Base-by-base conservation (phyloP, 345 rosid genomes). In the Gossypium anomalum region DNA sequence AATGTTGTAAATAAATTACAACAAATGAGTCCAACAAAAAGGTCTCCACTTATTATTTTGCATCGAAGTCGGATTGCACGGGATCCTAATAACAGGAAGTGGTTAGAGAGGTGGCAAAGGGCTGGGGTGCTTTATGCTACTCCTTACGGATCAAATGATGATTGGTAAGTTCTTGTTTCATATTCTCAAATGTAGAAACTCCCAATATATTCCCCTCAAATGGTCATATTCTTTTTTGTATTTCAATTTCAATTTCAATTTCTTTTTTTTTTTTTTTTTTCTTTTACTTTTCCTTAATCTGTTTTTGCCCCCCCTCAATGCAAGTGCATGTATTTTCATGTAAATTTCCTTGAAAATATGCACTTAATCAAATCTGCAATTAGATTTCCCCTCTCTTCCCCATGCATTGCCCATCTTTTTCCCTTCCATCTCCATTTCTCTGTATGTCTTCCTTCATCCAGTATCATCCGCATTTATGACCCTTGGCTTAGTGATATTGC, bases 111-210 rank as follows among this genome's bases (percentile, higher is more conserved):
- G 29, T 93, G 99, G 98, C 83, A 76, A 58, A 87, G 81, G 17
- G 82, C 94, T 13, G 90, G 93, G 80, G 93, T 94, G 76, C 93
- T 95, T 51, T 95, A 91, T 70, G 84, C 87, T 63, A 90, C 99
- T 56, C 99, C 99, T 59, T 76, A 80, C 65, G 99, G 99, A 76
- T 93, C 98, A 47, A 93, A 95, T 78, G 99, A 95, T 85, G 99
- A 95, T 81, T 95, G 99, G 99, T 95, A 79, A 71, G 81, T 72
- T 62, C n/a, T 11, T 41, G 2, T 68, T 61, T 22, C 66, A 45
- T 53, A 25, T 47, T 9, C 22, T 14, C 13, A 29, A 17, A 52
- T 17, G 59, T 17, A 8, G 15, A 58, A 10, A 20, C 13, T 67
- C 13, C 70, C 25, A 45, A 67, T n/a, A 45, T 45, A 45, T 67